Evolutionary conservation across 805 yeast species (phyloP), one percentile per base, ranked within the genome.

Genomic region (Yarrowia osloensis): DNA sequence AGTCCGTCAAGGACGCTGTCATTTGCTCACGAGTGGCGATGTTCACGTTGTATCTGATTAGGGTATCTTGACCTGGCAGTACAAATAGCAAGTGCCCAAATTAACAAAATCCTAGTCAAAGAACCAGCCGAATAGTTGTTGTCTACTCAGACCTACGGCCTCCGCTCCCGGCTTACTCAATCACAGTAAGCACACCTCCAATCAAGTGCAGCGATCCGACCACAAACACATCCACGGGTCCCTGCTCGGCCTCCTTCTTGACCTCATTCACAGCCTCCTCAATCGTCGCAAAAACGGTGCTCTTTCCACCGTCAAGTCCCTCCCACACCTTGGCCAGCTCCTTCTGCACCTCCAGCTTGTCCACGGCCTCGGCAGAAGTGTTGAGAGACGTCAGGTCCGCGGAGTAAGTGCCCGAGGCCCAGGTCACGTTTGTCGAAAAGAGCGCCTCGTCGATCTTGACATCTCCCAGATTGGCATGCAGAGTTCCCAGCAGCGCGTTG

Each of bases 191-290:
- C 67, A 95, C 84, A 0, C 98, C 99, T 19, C 99, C 99, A 12
- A 95, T 97, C 67, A 96, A 80, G 75, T 94, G 97, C 70, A 95
- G 80, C 5, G 98, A 92, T 0, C 99, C 99, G 68, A 96, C 89
- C 0, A 92, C 98, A 78, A 92, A 89, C 1, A 91, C 96, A 70
- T 91, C 92, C 24, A 86, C 77, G 8, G 74, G 76, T 65, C 35
- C 63, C 65, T 54, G 73, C 70, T 9, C 71, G 69, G 6, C 69
- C 31, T 84, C 74, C 26, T 83, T 77, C 68, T 83, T 82, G 62
- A 86, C 83, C 71, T 80, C 83, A 59, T 81, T 82, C 61, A 84
- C 85, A 35, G 93, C 86, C 0, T 88, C 84, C 76, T 95, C 97
- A 50, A 95, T 90, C 72, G 87, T 91, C 29, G 84, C 84, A 71